phyloP scores from a whole-genome alignment of 2,329 filamentous ascomycete genomes.

The Colletotrichum cordylinicola region DNA sequence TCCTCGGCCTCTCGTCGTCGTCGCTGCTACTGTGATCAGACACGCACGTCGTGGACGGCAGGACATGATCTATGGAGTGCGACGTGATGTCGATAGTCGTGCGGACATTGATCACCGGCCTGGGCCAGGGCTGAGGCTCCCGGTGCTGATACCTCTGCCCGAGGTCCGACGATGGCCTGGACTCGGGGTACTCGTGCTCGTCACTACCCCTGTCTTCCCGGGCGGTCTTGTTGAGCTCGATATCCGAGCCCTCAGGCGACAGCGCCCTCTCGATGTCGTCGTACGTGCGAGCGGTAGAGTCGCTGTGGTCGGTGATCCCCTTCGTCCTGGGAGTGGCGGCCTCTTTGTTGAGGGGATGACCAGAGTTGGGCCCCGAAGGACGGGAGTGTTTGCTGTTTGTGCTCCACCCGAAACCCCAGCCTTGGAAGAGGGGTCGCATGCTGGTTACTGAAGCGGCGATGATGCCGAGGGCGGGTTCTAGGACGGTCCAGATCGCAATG shows the following conservation, averaged over 20 bases:
- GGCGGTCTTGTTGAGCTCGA: slow-evolving; percentile 17
- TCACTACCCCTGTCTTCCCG: background rate
- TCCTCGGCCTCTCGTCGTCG: background rate
- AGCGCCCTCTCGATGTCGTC: slow-evolving; percentile 9
- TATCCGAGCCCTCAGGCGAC: slow-evolving; percentile 6
- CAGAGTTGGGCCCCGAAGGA: background rate
- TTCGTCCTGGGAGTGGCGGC: background rate
- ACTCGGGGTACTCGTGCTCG: background rate
- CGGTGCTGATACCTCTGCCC: background rate
- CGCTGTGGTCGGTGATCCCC: background rate
- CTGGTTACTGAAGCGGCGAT: slow-evolving; percentile 36
- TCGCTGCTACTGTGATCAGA: background rate
- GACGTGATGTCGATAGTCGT: slow-evolving; percentile 18
- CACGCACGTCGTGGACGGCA: background rate
- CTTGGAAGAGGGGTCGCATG: slow-evolving; percentile 35
- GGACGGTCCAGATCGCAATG: slow-evolving; percentile 34
- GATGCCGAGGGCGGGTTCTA: slow-evolving; percentile 39
- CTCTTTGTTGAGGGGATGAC: background rate
- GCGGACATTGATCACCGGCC: slow-evolving; percentile 16
- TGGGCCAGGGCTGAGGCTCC: background rate
- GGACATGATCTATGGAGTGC: background rate
- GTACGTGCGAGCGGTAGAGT: slow-evolving; percentile 2
- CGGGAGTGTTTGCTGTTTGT: slow-evolving; percentile 15
- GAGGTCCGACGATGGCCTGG: slow-evolving; percentile 12
- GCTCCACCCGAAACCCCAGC: slow-evolving; percentile 27